Conservation (phyloP, 441 rosid species). For the Daphne laureola region DNA sequence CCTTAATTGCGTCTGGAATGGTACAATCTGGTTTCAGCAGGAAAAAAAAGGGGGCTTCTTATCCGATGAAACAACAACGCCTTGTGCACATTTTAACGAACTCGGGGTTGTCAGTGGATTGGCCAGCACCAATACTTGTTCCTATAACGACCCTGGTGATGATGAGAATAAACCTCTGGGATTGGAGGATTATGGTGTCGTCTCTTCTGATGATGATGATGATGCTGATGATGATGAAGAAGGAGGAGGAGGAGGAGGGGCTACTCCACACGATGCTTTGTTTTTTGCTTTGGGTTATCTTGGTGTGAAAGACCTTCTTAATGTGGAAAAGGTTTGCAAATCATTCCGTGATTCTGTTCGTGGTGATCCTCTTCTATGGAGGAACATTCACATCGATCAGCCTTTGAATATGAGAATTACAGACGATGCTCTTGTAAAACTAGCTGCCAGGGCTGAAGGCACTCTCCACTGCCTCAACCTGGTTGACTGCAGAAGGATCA, state of each 20-base stretch:
- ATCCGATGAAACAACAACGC: conserved; percentile 8
- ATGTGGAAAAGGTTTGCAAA: conserved; percentile 37
- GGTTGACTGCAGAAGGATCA: conserved; percentile 30
- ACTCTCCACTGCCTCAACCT: conserved; percentile 33
- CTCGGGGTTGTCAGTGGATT: conserved; percentile 11
- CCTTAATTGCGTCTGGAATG: conserved; percentile 16
- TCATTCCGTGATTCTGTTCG: conserved; percentile 26
- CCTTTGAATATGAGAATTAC: conserved; percentile 21
- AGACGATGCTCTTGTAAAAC: conserved; percentile 33
- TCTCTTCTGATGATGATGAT: conserved; percentile 11
- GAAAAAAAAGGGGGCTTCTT: conserved; percentile 5
- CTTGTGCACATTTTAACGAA: conserved; percentile 10
- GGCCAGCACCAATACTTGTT: background rate
- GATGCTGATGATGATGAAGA: conserved; percentile 16
- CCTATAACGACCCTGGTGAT: background rate
- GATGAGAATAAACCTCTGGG: background rate
- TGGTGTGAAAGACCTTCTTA: conserved; percentile 25
- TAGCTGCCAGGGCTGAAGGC: conserved; percentile 37
- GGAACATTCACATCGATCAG: conserved; percentile 22
- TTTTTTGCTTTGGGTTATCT: conserved; percentile 26
- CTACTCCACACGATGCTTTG: conserved; percentile 33
- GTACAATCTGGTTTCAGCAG: conserved; percentile 12
- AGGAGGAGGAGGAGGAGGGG: no score
- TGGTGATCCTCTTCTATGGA: conserved; percentile 36
- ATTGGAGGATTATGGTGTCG: conserved; percentile 9